Percentiles rank a stretch among this genome's conserved stretches.
These are phyloP conservation scores for Aureobasidium sp. DNA, from an alignment of 2,329 filamentous ascomycete species.

Conservation along the genomic window DNA sequence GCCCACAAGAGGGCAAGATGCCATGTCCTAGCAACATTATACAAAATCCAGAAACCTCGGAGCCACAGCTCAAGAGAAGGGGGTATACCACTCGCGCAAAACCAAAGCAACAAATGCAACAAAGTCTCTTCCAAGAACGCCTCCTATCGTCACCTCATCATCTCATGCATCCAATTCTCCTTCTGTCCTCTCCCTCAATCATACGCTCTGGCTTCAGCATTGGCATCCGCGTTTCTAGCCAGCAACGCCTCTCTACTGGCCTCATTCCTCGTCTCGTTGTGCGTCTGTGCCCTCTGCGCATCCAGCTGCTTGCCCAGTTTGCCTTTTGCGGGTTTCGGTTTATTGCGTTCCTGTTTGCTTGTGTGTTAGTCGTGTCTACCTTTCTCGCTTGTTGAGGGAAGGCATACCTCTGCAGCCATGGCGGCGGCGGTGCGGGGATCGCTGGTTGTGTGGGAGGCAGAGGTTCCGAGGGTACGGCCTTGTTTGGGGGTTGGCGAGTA, in stretches of 20 bases:
- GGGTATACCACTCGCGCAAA: neutral
- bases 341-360: conserved; percentile 53
- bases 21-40: neutral
- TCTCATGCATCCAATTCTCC: neutral
- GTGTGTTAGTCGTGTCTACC: conserved; percentile 17
- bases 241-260: conserved; percentile 57
- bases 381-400: neutral
- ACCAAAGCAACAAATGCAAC: too few species aligned
- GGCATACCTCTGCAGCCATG: conserved; percentile 71
- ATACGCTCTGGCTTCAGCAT: conserved; percentile 45
- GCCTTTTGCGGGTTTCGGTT: conserved; percentile 49
- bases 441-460: conserved; percentile 21
- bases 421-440: conserved; percentile 68
- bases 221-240: conserved; percentile 59
- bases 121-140: neutral
- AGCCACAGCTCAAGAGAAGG: neutral
- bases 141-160: neutral
- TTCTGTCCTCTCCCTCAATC: neutral
- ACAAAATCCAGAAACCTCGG: neutral
- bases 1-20: neutral
- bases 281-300: conserved; percentile 65
- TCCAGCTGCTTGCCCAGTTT: conserved; percentile 64
- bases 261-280: conserved; percentile 57
- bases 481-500: conserved; percentile 17
- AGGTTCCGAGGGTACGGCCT: conserved; percentile 42